Evolutionary conservation across 306 rosid genomes (phyloP).

Genomic region (Lotus japonicus): DNA sequence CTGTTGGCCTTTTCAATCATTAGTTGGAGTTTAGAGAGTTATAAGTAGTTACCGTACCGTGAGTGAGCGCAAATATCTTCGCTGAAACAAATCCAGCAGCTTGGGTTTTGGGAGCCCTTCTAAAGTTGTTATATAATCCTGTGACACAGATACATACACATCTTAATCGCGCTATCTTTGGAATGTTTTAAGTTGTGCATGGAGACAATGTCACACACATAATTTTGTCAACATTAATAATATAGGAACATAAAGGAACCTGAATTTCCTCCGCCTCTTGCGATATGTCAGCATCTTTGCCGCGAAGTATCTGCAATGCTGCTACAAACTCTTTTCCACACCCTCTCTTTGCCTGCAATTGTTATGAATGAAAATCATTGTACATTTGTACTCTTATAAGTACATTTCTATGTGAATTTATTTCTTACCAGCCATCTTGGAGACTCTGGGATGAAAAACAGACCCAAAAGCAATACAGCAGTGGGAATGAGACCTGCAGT

Average conservation of each 20-base stretch:
- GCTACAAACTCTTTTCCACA: conserved; percentile 46
- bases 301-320: conserved; percentile 66
- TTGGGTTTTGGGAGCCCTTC: conserved; percentile 69
- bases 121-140: conserved; percentile 68
- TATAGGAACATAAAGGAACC: conserved; percentile 31
- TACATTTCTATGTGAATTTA: not conserved
- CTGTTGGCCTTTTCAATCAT: not conserved
- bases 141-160: conserved; percentile 13
- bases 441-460: conserved; percentile 88
- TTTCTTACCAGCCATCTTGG: conserved; percentile 94
- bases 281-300: conserved; percentile 65
- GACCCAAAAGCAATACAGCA: conserved; percentile 68
- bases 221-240: not conserved
- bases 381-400: not conserved
- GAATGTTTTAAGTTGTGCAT: not conserved
- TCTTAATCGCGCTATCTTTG: not conserved
- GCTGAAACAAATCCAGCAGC: conserved; percentile 67
- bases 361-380: not conserved
- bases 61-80: conserved; percentile 67
- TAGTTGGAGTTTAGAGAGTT: conserved; percentile 3
- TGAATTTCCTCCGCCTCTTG: conserved; percentile 77
- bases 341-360: conserved; percentile 66
- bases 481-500: conserved; percentile 78
- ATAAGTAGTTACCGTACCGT: conserved; percentile 46
- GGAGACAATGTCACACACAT: not conserved